Conservation (phyloP, 306 rosid species). For the Vigna trinervia region DNA sequence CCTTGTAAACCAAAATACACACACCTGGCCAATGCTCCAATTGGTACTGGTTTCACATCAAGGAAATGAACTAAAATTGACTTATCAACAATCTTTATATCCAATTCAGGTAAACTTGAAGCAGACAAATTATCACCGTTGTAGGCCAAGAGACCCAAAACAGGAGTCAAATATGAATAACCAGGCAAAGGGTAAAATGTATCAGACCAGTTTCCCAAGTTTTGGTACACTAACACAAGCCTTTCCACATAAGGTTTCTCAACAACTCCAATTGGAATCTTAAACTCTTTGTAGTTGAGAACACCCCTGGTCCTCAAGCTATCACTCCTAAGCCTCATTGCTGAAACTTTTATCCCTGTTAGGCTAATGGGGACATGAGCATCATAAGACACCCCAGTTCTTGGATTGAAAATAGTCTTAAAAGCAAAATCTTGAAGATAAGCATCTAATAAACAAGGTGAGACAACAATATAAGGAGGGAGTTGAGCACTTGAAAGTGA, state of each 20-base stretch:
- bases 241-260: conserved; percentile 59
- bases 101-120: conserved; percentile 51
- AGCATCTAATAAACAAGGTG: conserved; percentile 51
- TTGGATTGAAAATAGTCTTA: conserved; percentile 44
- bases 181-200: conserved; percentile 60
- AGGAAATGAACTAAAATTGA: conserved; percentile 54
- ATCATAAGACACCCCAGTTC: conserved; percentile 49
- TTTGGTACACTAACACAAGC: conserved; percentile 62
- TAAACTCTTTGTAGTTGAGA: conserved; percentile 54
- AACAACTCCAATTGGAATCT: conserved; percentile 59
- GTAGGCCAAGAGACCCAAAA: conserved; percentile 62
- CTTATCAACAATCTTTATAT: conserved; percentile 44
- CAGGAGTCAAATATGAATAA: conserved; percentile 58
- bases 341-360: conserved; percentile 51
- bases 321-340: conserved; percentile 57
- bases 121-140: conserved; percentile 52
- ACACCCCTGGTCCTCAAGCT: conserved; percentile 56
- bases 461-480: conserved; percentile 1
- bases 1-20: conserved; percentile 60
- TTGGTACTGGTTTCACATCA: conserved; percentile 21
- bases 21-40: conserved; percentile 50
- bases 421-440: conserved; percentile 61
- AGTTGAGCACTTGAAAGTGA: conserved; percentile 41
- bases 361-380: conserved; percentile 48
- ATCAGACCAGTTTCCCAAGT: conserved; percentile 62